A percentile compares a stretch with the other conserved stretches of the same genome.
Evolutionary conservation across 148 eudicot species (phyloP).

Genomic region (Chenopodium album): DNA sequence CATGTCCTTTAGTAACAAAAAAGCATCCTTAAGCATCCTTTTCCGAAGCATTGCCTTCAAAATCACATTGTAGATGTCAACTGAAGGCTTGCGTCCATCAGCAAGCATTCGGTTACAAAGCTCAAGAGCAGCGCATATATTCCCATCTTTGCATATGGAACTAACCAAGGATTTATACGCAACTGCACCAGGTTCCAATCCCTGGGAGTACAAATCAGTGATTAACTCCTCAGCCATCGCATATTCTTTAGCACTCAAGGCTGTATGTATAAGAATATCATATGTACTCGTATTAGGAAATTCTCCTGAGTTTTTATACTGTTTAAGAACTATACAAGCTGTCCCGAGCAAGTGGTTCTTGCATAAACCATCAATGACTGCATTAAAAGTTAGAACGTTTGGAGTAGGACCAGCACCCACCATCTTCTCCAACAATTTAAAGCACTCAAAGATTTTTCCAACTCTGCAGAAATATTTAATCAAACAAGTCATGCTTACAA

Average conservation of each 20-base stretch:
- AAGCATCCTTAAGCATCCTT: slow-evolving; percentile 34
- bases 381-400: slow-evolving; percentile 44
- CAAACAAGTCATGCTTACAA: slow-evolving; percentile 48
- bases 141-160: slow-evolving; percentile 40
- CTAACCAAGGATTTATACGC: slow-evolving; percentile 39
- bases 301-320: slow-evolving; percentile 35
- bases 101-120: slow-evolving; percentile 33
- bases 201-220: slow-evolving; percentile 36
- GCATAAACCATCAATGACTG: slow-evolving; percentile 45
- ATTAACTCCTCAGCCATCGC: slow-evolving; percentile 30
- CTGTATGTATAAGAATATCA: slow-evolving; percentile 49
- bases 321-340: slow-evolving; percentile 33
- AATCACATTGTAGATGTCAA: slow-evolving; percentile 39
- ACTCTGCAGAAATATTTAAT: slow-evolving; percentile 44
- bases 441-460: slow-evolving; percentile 40
- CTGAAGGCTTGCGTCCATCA: slow-evolving; percentile 38
- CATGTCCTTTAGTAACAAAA: slow-evolving; percentile 44
- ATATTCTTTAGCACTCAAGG: slow-evolving; percentile 34
- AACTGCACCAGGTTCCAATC: slow-evolving; percentile 44
- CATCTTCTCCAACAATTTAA: slow-evolving; percentile 42
- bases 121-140: slow-evolving; percentile 35
- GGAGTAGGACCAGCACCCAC: slow-evolving; percentile 40
- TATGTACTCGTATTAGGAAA: slow-evolving; percentile 44
- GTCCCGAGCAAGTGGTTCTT: slow-evolving; percentile 32
- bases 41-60: slow-evolving; percentile 44